Evolutionary conservation across 805 yeast genomes (phyloP), one percentile per base, ranked within the genome.

Genomic region (Nakazawaea ernobii): DNA sequence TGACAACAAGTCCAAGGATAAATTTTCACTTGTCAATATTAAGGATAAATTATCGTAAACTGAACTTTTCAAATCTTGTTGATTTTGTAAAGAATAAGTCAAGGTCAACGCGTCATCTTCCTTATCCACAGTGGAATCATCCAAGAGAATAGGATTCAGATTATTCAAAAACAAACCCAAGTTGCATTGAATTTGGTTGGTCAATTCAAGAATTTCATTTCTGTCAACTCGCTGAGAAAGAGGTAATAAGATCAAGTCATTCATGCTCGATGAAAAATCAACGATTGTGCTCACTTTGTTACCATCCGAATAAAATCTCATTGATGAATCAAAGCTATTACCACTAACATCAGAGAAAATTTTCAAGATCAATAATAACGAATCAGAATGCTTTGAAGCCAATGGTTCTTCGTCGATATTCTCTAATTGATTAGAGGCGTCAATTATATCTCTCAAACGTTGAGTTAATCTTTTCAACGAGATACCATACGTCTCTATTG

Each of bases 371-470:
- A 65, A 60, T 35, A 64, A 50, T 29, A 59, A 59, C 0, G 55
- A 75, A 61, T 62, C 78, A 58, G 66, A 43, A 15, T 43, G 65
- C 8, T 56, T 65, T 14, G 37, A 41, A 3, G 29, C 20, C 49
- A 32, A 64, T 53, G 52, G 67, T 39, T 57, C 58, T 15, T 55
- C 70, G 74, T 46, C 65, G 17, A 45, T 15, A 26, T 48, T 59
- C 43, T 50, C 55, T 28, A 58, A 53, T 30, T 61, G 52, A 5
- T 73, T 66, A 1, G 89, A 81, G 1, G 86, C 87, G 55, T 80
- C 86, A 45, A 84, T 69, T 44, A 84, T 64, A 59, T 84, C 86
- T 0, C 87, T 80, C 0, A 88, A 82, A 59, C 91, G 69, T 47
- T 84, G 83, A 1, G 85, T 77, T 42, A 84, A 67, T 36, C 77